Base-by-base conservation (phyloP, 1,284 basidiomycete species). In the Tilletia indica region DNA sequence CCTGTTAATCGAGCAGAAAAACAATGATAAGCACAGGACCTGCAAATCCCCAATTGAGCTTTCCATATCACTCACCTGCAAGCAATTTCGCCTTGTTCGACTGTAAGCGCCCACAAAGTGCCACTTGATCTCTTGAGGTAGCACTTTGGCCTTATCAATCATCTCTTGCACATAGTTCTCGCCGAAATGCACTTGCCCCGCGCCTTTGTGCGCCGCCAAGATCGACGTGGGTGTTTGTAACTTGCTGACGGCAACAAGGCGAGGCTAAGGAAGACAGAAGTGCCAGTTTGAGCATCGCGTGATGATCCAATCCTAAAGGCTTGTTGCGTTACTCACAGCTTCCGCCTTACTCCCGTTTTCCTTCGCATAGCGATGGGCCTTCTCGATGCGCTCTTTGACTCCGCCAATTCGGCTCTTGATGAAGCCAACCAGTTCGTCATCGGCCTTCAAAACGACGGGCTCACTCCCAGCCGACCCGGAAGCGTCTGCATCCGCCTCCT, bases 121-220 rank as follows among this genome's bases (percentile, higher is more conserved):
- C 97, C 97, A 99, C 75, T 91, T 88, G 79, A 78, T 74, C 70
- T 77, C 74, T 5, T 69, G 51, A 1, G 82, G 82, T 16, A 84
- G 74, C 1, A 83, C 82, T 34, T 77, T 76, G 54, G 82, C 78
- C 71, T 84, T 99, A 64, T 94, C 93, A n/a, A 90, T 90, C 75
- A 99, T 85, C 83, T 98, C 96, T 78, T 97, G 92, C 4, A 95
- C 94, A 83, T 98, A 99, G 85, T 99, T 99, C 86, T 99, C 96
- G 12, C 97, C 96, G 84, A 98, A 99, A 83, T 97, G 93, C 1
- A 90, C 87, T 78, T 97, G 93, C 0, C 91, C 92, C 11, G 82
- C 78, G 8, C 75, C 39, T 45, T 73, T 74, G 73, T 83, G 76
- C 0, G 78, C 82, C 4, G 91, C 91, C 64, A 91, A 87, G 71